These are phyloP conservation scores for Borealophlyctis nickersoniae DNA, from an alignment of 192 early-diverging fungal genomes.

Conservation along the genomic window DNA sequence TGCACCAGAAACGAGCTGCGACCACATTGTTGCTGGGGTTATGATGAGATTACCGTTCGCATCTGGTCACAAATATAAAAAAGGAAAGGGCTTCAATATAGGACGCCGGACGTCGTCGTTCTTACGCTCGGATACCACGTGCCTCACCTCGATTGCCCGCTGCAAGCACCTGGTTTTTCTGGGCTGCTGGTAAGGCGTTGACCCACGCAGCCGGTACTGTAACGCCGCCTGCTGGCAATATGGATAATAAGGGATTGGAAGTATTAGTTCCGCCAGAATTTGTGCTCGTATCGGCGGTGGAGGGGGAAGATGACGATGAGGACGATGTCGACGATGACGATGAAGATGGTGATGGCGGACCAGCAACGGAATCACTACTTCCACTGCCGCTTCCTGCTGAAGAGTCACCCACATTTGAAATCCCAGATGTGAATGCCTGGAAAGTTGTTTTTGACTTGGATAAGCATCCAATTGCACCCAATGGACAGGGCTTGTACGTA, in stretches of 20 bases:
- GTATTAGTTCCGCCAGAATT: too few species aligned
- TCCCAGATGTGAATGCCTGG: not conserved
- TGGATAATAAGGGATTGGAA: too few species aligned
- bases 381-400: not conserved
- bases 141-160: too few species aligned
- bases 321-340: not conserved
- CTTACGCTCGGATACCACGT: too few species aligned
- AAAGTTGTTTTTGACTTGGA: not conserved
- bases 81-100: too few species aligned
- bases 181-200: too few species aligned
- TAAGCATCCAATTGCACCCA: not conserved
- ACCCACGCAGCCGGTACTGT: too few species aligned
- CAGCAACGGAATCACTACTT: not conserved
- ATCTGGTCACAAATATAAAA: conserved; percentile 4
- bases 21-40: conserved; percentile 2
- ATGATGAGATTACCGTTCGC: conserved; percentile 22
- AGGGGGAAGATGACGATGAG: too few species aligned
- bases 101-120: too few species aligned
- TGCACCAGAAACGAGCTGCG: not conserved
- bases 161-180: too few species aligned
- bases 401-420: not conserved
- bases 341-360: not conserved
- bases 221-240: too few species aligned
- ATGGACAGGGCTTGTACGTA: not conserved
- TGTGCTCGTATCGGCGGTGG: too few species aligned